These are phyloP conservation scores for Penicillium sp. DNA, from an alignment of 2,329 filamentous ascomycete species.

Conservation along the genomic window DNA sequence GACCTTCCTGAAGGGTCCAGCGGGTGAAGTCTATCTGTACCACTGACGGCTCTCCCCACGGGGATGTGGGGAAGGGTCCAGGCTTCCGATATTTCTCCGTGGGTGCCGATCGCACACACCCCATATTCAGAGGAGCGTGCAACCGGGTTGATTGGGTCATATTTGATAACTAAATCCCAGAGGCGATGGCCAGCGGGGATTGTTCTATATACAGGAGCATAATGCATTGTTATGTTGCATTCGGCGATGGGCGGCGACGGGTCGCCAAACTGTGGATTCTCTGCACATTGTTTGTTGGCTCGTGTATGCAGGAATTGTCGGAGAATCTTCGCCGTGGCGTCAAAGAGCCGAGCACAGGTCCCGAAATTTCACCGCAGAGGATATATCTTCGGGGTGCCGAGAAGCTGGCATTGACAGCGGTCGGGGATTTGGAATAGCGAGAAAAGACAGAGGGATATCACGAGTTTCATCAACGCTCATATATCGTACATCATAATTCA, in stretches of 20 bases:
- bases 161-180: background rate
- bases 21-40: background rate
- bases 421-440: background rate
- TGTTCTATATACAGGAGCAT: slow-evolving; percentile 6
- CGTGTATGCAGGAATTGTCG: background rate
- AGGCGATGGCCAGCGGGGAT: background rate
- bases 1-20: slow-evolving; percentile 16
- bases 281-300: background rate
- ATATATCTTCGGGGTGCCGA: background rate
- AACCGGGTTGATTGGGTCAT: background rate
- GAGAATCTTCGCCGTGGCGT: background rate
- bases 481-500: slow-evolving; percentile 23
- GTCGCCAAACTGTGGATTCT: background rate
- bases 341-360: slow-evolving; percentile 8
- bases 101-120: background rate
- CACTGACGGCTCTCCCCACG: slow-evolving; percentile 7
- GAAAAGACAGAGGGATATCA: slow-evolving; percentile 8
- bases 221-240: background rate
- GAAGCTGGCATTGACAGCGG: background rate
- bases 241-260: background rate
- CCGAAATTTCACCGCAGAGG: background rate
- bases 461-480: slow-evolving; percentile 8
- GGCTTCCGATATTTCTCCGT: slow-evolving; percentile 18
- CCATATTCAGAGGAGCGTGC: background rate
- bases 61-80: slow-evolving; percentile 8